phyloP scores from a whole-genome alignment of 371 early-diverging fungal genomes.

The Enteropsectra breve region DNA sequence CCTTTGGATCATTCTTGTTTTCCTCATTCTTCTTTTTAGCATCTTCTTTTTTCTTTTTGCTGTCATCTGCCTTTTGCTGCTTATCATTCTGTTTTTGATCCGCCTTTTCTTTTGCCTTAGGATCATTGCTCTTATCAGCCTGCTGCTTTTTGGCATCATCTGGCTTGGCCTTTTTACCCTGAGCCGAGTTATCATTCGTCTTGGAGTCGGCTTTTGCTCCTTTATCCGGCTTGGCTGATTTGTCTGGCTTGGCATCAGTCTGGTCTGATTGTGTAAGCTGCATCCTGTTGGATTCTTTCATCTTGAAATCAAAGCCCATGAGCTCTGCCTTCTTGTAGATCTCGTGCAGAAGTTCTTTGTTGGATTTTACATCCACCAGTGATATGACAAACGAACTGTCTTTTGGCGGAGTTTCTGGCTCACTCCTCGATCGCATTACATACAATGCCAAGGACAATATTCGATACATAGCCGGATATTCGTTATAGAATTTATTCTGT shows the following conservation, averaged over 20 bases:
- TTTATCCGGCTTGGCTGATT: not conserved
- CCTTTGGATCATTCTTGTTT: too few species aligned
- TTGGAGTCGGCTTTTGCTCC: not conserved
- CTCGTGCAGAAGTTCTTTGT: constrained; percentile 3
- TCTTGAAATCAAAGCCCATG: constrained; percentile 18
- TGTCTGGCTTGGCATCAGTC: not conserved
- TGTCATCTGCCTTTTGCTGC: too few species aligned
- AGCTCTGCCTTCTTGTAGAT: constrained; percentile 17
- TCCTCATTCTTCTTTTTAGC: too few species aligned
- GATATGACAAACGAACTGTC: constrained; percentile 9
- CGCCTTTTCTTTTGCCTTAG: not conserved
- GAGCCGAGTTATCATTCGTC: not conserved
- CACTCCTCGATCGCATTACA: not conserved
- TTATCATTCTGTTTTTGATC: too few species aligned
- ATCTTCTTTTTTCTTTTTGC: too few species aligned
- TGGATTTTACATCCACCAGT: constrained; percentile 6
- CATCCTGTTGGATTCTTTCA: too few species aligned
- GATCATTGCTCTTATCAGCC: not conserved
- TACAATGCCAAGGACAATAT: not conserved
- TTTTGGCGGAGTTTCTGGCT: not conserved
- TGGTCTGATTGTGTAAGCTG: not conserved
- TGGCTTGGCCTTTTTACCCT: too few species aligned
- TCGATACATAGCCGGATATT: not conserved
- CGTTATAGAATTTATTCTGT: not conserved
- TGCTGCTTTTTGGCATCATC: too few species aligned